These are phyloP conservation scores for Sugiyamaella sp. DNA, from an alignment of 1,139 yeast genomes.

Conservation along the genomic window DNA sequence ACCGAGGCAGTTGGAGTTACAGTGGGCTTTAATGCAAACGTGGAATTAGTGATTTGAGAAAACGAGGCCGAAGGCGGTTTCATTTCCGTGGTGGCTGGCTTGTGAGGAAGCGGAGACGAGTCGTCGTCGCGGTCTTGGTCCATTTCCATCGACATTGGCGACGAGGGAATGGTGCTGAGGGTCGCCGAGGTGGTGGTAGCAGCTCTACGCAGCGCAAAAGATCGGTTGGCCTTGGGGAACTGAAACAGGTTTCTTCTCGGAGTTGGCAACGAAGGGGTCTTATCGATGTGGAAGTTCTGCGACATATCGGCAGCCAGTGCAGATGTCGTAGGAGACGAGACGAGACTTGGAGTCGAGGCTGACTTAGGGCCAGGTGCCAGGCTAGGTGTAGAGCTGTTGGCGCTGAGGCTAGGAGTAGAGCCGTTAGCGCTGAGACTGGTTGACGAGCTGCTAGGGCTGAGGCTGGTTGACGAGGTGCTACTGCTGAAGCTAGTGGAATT, in stretches of 20 bases:
- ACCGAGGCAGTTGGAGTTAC: conserved; percentile 18
- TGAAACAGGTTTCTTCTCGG: conserved; percentile 42
- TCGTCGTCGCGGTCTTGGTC: conserved; percentile 17
- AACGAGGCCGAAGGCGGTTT: conserved; percentile 19
- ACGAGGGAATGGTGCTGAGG: conserved; percentile 20
- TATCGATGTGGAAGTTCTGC: conserved; percentile 50
- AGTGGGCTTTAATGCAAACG: conserved; percentile 20
- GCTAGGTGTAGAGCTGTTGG: background rate
- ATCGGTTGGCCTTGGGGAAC: conserved; percentile 25
- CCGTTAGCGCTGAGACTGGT: background rate
- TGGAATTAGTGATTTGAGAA: conserved; percentile 20
- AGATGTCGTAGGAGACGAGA: conserved; percentile 41
- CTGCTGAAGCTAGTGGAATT: background rate
- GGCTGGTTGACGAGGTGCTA: background rate
- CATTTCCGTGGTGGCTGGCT: conserved; percentile 12
- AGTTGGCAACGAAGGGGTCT: conserved; percentile 39
- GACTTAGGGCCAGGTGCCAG: background rate
- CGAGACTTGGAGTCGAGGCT: conserved; percentile 5
- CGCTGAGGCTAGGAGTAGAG: background rate
- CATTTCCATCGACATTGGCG: conserved; percentile 23
- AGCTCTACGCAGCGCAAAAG: conserved; percentile 5
- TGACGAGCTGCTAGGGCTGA: background rate
- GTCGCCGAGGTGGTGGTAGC: conserved; percentile 7
- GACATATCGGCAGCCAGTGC: conserved; percentile 52
- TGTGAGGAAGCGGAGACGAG: conserved; percentile 30